Evolutionary conservation across 2,329 filamentous ascomycete genomes (phyloP), one percentile per base, ranked within the genome.

Genomic region (Diaporthe sp.): DNA sequence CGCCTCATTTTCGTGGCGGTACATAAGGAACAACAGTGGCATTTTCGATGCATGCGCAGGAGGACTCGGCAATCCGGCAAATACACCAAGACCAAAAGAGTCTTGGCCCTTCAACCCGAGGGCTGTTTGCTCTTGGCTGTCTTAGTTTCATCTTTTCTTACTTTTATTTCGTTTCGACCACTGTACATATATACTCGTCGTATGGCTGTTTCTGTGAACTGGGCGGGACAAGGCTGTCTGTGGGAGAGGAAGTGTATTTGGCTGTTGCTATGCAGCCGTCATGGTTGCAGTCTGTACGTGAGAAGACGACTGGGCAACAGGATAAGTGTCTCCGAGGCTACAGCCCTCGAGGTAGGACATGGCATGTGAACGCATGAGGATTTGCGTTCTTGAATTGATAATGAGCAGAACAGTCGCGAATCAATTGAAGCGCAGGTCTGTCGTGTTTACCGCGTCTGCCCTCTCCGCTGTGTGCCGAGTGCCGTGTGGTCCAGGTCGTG

Each of bases 1-100:
- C 82, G 78, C 83, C 84, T 83, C 84, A 80, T 80, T 25, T 33
- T 42, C 38, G 15, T 22, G n/a, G n/a, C 6, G 52, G 30, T 54
- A 33, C 58, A 66, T 38, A 40, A 4, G 30, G 47, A 33, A 47
- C 22, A 33, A 47, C 22, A 50, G 19, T 64, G 47, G 13, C 17
- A 17, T 30, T 42, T 30, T 52, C 15, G 17, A 28, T 40, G 64
- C 64, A 54, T 40, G 45, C 40, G 64, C 64, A 40, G 45, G 35
- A 54, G 22, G 33, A 15, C 28, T 68, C 47, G 47, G 64, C 17
- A 28, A 38, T 13, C 8, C 47, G 47, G 47, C 47, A 54, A 38
- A 40, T 40, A 28, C 45, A 54, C 45, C 42, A 52, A 52, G 45
- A 52, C 30, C 64, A 40, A 19, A 30, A 33, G 8, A n/a, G 30